Evolutionary conservation across 306 rosid genomes (phyloP), one percentile per base, ranked within the genome.

Genomic region (Rubus idaeus): DNA sequence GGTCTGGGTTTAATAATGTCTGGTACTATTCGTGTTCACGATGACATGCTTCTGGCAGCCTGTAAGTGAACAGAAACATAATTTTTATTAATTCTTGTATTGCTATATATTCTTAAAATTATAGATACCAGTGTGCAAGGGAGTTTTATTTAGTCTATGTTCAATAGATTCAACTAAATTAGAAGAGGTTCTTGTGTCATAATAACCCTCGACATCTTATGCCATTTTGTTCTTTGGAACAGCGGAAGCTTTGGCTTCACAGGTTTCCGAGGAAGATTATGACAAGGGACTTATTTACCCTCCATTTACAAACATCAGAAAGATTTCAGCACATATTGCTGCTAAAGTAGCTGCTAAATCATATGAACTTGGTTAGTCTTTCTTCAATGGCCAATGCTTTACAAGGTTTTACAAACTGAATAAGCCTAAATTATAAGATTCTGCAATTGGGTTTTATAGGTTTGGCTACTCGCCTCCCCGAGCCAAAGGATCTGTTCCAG

Each of bases 1-100:
- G 98, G 97, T 82, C 87, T 94, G 37, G 98, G 98, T 65, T 79
- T 94, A 69, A 58, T 94, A 65, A 94, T 94, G 96, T 94, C 98
- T 1, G 97, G 97, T 41, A 80, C 96, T 9, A 90, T 94, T 78
- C 91, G 97, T 9, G 95, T 94, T 63, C 98, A 90, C 0, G 91
- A 94, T 1, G 97, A 92, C 80, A 79, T 91, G 89, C 98, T 94
- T 87, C 90, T 95, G 66, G 96, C 98, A 74, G 98, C 97, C 71
- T 84, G 98, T 95, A 90, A 92, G 98, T 85, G 70, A 71, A 75
- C 76, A 56, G 57, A 60, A 74, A 45, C 60, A 46, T 46, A 14
- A 46, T 7, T 40, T 18, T 4, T 20, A 65, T 65, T 18, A 16
- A 39, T 40, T 21, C 13, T 18, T 40, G 70, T 41, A 13, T 8